These are phyloP conservation scores for Lecanosticta acicola DNA, from an alignment of 2,329 filamentous ascomycete species.

Conservation along the genomic window DNA sequence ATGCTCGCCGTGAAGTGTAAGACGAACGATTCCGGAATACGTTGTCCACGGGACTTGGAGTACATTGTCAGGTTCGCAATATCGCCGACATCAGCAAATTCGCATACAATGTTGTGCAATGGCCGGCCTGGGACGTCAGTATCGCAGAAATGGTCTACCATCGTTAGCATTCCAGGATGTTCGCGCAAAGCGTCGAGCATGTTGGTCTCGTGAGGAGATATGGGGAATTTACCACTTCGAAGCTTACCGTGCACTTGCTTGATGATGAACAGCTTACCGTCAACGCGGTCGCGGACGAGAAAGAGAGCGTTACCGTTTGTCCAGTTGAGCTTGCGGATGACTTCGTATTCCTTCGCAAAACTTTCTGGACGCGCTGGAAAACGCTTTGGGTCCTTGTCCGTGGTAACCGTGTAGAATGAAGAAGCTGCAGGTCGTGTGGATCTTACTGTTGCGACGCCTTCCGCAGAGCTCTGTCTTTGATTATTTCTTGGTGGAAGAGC, in stretches of 20 bases:
- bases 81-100: slow-evolving; percentile 24
- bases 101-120: slow-evolving; percentile 13
- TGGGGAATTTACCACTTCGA: neutral
- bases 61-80: slow-evolving; percentile 13
- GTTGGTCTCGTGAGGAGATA: neutral
- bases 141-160: neutral
- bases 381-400: neutral
- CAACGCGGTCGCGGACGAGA: slow-evolving; percentile 6
- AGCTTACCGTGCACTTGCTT: slow-evolving; percentile 7
- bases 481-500: neutral
- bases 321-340: slow-evolving; percentile 4
- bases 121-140: neutral
- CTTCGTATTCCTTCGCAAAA: slow-evolving; percentile 6
- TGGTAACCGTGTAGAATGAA: neutral
- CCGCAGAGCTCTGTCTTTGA: neutral
- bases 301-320: slow-evolving; percentile 8
- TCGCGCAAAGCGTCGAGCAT: neutral
- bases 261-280: slow-evolving; percentile 11
- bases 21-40: slow-evolving; percentile 16
- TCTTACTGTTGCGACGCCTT: neutral
- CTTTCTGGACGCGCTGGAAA: neutral
- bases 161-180: slow-evolving; percentile 10
- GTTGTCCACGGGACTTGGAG: neutral
- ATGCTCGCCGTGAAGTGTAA: slow-evolving; percentile 25
- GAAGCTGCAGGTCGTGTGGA: neutral